Evolutionary conservation across 192 early-diverging fungal species (phyloP), one percentile per base, ranked within the genome.

Genomic region (Entophlyctis luteolus): DNA sequence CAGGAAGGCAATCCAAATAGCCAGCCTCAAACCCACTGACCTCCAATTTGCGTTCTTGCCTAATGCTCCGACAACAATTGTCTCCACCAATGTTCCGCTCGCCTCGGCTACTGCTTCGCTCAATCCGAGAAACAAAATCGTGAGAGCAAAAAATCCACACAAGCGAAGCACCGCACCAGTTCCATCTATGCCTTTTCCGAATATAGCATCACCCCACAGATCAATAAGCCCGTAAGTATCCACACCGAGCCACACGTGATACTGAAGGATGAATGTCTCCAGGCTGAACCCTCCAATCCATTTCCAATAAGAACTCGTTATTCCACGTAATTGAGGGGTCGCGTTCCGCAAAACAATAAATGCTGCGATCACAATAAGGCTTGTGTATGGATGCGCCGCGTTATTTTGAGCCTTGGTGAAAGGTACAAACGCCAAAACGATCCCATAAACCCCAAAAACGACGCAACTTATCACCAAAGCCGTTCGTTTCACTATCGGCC

Each of bases 241-340:
- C 2, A 81, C 84, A 1, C 84, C 90, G 42, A 91, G 69, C 81
- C 87, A 91, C 57, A 90, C 73, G 58, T 91, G 90, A 67, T 87
- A 89, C 76, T 91, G 88, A 5, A 87, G 84, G 70, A 91, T 85
- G 59, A 90, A 91, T 27, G 85, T 87, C 70, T 91, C 90, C 8
- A 91, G 70, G 4, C 84, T 88, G 59, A 83, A 84, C 28, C 75
- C 75, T 2, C 88, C 90, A 31, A 87, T 75, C 32, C 80, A 83
- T 0, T 77, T 36, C 71, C 83, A 88, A 37, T 83, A 80, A 0
- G 70, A 45, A 38, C 82, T 86, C 16, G 81, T 73, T 2, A 72
- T 80, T n/a, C 76, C 70, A 4, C 90, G 78, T 57, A 88, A 67
- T 4, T 32, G 36, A 22, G 67, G 53, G 0, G 86, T 84, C 14